phyloP scores from a whole-genome alignment of 257 asterid genomes.

The Solanum arcanum region DNA sequence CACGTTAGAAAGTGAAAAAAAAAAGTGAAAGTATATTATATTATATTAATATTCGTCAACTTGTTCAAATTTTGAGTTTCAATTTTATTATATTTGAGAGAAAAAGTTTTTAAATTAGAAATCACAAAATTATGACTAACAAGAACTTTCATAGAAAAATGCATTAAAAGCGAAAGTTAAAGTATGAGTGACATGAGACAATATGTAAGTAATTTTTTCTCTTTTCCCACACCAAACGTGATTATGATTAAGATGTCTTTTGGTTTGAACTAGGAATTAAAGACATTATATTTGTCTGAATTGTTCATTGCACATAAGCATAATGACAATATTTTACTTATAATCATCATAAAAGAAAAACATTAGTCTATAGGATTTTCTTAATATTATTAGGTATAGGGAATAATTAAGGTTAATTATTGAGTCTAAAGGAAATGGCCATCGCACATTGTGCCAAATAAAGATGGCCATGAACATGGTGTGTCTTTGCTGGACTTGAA shows the following conservation, averaged over 20 bases:
- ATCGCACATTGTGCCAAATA: neutral
- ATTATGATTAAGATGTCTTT: neutral
- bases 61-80: neutral
- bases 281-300: neutral
- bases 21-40: neutral
- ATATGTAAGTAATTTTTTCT: too few relatives aligned
- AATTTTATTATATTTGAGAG: neutral
- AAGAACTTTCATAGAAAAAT: neutral
- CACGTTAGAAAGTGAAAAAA: neutral
- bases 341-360: neutral
- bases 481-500: too few relatives aligned
- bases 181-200: neutral
- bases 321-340: neutral
- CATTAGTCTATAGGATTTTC: neutral
- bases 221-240: neutral
- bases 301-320: neutral
- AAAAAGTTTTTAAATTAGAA: neutral
- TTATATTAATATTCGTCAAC: neutral
- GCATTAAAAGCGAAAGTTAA: neutral
- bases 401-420: neutral
- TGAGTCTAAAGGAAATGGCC: neutral
- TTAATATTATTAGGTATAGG: neutral
- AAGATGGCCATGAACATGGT: neutral
- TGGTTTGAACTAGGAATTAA: neutral
- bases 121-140: neutral